Evolutionary conservation across 2,329 filamentous ascomycete genomes (phyloP), one percentile per base, ranked within the genome.

Genomic region (Fusarium succisae): DNA sequence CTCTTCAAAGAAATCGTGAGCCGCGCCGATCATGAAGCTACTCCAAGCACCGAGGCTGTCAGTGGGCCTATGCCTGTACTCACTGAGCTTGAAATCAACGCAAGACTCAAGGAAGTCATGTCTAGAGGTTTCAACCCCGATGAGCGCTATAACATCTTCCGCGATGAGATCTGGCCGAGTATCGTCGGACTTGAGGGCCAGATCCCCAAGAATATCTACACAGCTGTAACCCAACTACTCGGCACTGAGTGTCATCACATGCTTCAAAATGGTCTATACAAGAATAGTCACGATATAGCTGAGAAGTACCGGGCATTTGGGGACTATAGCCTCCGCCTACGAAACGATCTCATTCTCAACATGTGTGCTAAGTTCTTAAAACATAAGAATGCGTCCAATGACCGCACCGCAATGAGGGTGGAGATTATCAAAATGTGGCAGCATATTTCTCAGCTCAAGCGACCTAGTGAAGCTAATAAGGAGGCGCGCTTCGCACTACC

Each of bases 1-100:
- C 67, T 83, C 22, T 83, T 83, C 78, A 81, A 82, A 51, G 80
- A 83, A 18, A 81, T 83, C n/a, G 80, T 82, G 57, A 78, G 74
- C 20, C 76, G 51, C 20, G 51, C 43, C 26, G 43, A 66, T 44
- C 30, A n/a, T 24, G 39, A 50, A 35, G 47, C 75, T 20, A 45
- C 54, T 24, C 18, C 38, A 47, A 51, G 38, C 37, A 51, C 24
- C n/a, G 53, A 53, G 28, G 47, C 35, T 20, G 44, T 28, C 50
- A 32, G 32, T 24, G 35, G 22, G 11, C 18, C 72, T 32, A 59
- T 44, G 32, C 35, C 72, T 24, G 56, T 72, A n/a, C 20, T 79
- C 32, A 68, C 68, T 8, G 79, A 81, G 45, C 74, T 79, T 50
- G 78, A 83, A 62, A 70, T 82, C n/a, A 75, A 78, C 4, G 77